phyloP scores from a whole-genome alignment of 768 basidiomycete species.

The Sutorius australiensis region DNA sequence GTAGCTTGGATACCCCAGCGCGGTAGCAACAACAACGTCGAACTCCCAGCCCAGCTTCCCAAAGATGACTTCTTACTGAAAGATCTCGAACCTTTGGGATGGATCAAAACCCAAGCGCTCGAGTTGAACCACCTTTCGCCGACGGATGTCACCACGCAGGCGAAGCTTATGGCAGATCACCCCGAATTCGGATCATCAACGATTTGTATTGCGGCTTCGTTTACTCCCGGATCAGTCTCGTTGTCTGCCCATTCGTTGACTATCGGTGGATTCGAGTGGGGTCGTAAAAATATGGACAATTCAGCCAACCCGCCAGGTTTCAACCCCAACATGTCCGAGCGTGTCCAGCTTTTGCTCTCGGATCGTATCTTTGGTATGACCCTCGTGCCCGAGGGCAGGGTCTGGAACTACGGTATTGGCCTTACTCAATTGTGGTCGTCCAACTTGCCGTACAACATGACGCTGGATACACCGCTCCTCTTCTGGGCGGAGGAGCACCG shows the following conservation, averaged over 20 bases:
- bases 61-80: constrained; percentile 94
- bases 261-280: constrained; percentile 96
- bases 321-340: constrained; percentile 98
- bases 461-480: constrained; percentile 84
- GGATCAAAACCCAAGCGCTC: constrained; percentile 94
- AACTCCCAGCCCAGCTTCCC: constrained; percentile 85
- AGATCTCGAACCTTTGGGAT: constrained; percentile 92
- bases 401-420: constrained; percentile 97
- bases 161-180: constrained; percentile 95
- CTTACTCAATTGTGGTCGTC: constrained; percentile 90
- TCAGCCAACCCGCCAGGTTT: constrained; percentile 86
- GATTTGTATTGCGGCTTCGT: constrained; percentile 91
- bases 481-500: constrained; percentile 98
- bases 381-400: constrained; percentile 85
- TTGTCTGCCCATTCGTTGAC: constrained; percentile 89
- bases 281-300: constrained; percentile 86
- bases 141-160: constrained; percentile 89
- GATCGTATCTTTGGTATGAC: constrained; percentile 97
- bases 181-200: constrained; percentile 92
- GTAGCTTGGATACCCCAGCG: constrained; percentile 97
- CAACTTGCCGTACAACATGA: constrained; percentile 75
- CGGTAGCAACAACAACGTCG: constrained; percentile 91
- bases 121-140: constrained; percentile 93
- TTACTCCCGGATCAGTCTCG: constrained; percentile 97
- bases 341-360: constrained; percentile 87